Percentiles rank a stretch among this genome's conserved stretches.
These are phyloP conservation scores for Sorghum bicolor DNA, from an alignment of 176 grass and related monocot species.

Conservation along the genomic window Sorghum_bicolor_NCBIv3 NC_012877.2:2605001-2605500, in stretches of 20 bases:
- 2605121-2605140: background rate
- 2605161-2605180: background rate
- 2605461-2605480: background rate
- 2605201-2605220: too few species aligned
- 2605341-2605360: slow-evolving; percentile 32
- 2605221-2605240: background rate
- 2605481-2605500: background rate
- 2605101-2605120: background rate
- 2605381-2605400: background rate
- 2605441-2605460: background rate
- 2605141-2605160: background rate
- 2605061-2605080: slow-evolving; percentile 12
- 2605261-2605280: slow-evolving; percentile 8
- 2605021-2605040: background rate
- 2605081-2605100: slow-evolving; percentile 32
- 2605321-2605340: slow-evolving; percentile 45
- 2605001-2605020: slow-evolving; percentile 22
- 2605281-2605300: slow-evolving; percentile 43
- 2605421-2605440: background rate
- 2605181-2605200: background rate
- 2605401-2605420: too few species aligned
- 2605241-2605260: slow-evolving; percentile 36
- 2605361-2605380: background rate
- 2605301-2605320: slow-evolving; percentile 58
- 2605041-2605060: background rate